Conservation (phyloP, 176 grass and related monocot species). For the Raddia guianensis region DNA sequence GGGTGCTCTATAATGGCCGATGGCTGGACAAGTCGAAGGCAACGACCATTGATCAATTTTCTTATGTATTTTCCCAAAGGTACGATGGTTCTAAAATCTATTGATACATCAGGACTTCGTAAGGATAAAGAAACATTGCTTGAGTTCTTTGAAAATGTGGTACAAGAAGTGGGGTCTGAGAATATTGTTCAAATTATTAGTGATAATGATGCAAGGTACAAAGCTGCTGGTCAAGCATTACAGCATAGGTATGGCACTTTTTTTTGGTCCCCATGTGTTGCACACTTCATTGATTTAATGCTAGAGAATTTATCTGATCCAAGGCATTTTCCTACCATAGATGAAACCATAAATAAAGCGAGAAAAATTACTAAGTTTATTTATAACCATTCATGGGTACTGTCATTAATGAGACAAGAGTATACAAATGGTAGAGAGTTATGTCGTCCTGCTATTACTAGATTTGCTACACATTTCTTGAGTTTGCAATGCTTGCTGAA, state of each 20-base stretch:
- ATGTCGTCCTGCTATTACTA: too few relatives aligned
- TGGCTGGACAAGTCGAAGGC: slow-evolving; percentile 27
- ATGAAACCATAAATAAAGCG: slow-evolving; percentile 56
- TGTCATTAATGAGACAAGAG: neutral
- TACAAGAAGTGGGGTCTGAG: slow-evolving; percentile 49
- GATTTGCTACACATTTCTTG: too few relatives aligned
- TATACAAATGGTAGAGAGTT: too few relatives aligned
- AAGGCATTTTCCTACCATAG: slow-evolving; percentile 49
- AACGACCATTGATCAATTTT: slow-evolving; percentile 43
- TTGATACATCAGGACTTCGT: slow-evolving; percentile 29
- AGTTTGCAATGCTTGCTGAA: too few relatives aligned
- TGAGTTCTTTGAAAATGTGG: slow-evolving; percentile 45
- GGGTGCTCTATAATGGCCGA: slow-evolving; percentile 45
- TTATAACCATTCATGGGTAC: slow-evolving; percentile 49
- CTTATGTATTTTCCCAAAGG: slow-evolving; percentile 51
- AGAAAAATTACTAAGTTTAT: slow-evolving; percentile 44
- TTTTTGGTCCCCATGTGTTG: slow-evolving; percentile 45
- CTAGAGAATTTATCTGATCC: slow-evolving; percentile 47
- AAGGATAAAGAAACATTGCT: slow-evolving; percentile 40
- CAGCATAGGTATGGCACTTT: slow-evolving; percentile 48
- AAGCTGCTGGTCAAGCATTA: slow-evolving; percentile 47
- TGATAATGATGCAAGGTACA: slow-evolving; percentile 48
- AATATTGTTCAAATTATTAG: slow-evolving; percentile 55
- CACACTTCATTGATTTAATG: slow-evolving; percentile 51
- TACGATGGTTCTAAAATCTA: slow-evolving; percentile 52